Conservation (phyloP, 768 basidiomycete genomes). For the Suillus brevipes region DNA sequence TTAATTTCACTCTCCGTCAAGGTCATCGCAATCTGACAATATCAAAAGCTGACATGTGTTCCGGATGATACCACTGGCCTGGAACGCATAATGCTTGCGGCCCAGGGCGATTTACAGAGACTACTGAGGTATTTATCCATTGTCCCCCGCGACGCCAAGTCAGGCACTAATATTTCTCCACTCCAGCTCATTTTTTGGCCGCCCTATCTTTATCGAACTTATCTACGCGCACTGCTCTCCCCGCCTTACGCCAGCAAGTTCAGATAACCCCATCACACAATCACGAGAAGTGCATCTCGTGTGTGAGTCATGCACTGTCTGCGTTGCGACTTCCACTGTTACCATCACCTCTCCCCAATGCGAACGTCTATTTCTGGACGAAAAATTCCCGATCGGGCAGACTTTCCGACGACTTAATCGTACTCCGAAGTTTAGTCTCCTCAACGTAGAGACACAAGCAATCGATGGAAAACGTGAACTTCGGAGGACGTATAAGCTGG, state of each 20-base stretch:
- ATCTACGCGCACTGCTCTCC: slow-evolving; percentile 51
- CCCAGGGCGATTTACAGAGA: slow-evolving; percentile 71
- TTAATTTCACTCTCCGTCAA: background rate
- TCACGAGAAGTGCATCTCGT: slow-evolving; percentile 64
- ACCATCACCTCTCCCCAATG: slow-evolving; percentile 55
- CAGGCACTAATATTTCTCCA: background rate
- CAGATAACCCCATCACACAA: slow-evolving; percentile 54
- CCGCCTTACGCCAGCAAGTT: slow-evolving; percentile 40
- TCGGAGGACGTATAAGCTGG: slow-evolving; percentile 52
- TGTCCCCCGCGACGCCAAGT: background rate
- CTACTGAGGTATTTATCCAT: slow-evolving; percentile 54
- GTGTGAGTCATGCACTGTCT: slow-evolving; percentile 54
- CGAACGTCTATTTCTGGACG: slow-evolving; percentile 64
- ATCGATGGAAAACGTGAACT: slow-evolving; percentile 24
- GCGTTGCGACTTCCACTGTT: slow-evolving; percentile 66
- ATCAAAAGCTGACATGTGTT: slow-evolving; percentile 23
- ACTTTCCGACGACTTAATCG: slow-evolving; percentile 57
- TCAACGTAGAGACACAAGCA: slow-evolving; percentile 44
- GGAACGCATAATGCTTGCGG: slow-evolving; percentile 67
- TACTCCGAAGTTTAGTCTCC: slow-evolving; percentile 58
- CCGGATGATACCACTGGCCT: slow-evolving; percentile 45
- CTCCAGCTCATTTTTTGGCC: slow-evolving; percentile 62
- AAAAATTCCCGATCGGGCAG: slow-evolving; percentile 69
- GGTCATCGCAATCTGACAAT: slow-evolving; percentile 7
- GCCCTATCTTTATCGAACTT: slow-evolving; percentile 57